A percentile compares a stretch with the other conserved stretches of the same genome.
Evolutionary conservation across 768 basidiomycete genomes (phyloP).

Genomic region (Paxillus ammoniavirescens): DNA sequence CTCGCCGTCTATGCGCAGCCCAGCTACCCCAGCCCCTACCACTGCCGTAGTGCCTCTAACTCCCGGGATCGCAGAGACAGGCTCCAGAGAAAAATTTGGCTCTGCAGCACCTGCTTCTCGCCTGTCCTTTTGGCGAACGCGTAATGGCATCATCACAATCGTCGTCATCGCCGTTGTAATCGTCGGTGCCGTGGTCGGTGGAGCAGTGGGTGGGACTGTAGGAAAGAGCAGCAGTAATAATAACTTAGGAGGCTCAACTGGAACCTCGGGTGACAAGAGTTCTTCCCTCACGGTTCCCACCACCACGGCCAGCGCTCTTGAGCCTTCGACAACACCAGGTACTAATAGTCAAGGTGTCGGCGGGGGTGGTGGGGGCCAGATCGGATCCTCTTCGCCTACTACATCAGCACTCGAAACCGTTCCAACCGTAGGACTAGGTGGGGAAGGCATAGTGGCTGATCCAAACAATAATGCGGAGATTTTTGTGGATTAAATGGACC

Average conservation of each 20-base stretch:
- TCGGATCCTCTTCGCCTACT: too few species aligned
- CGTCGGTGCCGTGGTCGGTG: slow-evolving; percentile 54
- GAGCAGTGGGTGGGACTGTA: slow-evolving; percentile 53
- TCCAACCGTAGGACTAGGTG: neutral
- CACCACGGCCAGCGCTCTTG: too few species aligned
- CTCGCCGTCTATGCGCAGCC: slow-evolving; percentile 15
- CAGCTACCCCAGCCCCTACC: slow-evolving; percentile 17
- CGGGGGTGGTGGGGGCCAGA: too few species aligned
- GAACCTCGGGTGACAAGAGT: neutral
- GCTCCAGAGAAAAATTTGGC: slow-evolving; percentile 13
- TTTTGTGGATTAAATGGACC: neutral
- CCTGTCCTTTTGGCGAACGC: slow-evolving; percentile 49
- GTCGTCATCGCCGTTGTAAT: slow-evolving; percentile 39
- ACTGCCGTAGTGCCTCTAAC: slow-evolving; percentile 10
- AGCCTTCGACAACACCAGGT: neutral
- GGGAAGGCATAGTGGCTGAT: neutral
- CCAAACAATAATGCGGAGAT: neutral
- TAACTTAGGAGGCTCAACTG: neutral
- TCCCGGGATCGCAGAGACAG: slow-evolving; percentile 7
- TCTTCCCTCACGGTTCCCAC: too few species aligned
- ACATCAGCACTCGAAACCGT: too few species aligned
- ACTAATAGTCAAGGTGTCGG: neutral
- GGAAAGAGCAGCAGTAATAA: slow-evolving; percentile 21
- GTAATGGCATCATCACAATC: slow-evolving; percentile 41
- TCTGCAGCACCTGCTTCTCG: neutral